Percentiles rank a stretch among this genome's conserved stretches.
Conservation (phyloP, 2,329 filamentous ascomycete genomes). For the Cladorrhinum sp. region DNA sequence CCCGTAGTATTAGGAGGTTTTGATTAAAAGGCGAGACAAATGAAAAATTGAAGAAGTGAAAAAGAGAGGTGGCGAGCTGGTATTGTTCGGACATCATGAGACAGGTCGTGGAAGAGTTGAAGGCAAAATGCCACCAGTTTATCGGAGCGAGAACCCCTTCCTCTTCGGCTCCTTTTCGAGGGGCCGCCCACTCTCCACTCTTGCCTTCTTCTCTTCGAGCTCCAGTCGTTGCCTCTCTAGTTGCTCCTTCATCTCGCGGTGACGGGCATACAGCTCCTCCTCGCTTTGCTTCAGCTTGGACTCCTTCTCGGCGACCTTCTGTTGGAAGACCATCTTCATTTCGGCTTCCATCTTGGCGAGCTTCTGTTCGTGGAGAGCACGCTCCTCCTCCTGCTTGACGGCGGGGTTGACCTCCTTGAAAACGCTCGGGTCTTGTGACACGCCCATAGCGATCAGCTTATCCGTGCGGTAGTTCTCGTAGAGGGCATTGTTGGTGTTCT, state of each 20-base stretch:
- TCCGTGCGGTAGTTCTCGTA: conserved; percentile 99
- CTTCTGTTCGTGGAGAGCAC: conserved; percentile 97
- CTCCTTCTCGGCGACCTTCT: conserved; percentile 99
- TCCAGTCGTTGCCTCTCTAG: conserved; percentile 91
- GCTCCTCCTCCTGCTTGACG: conserved; percentile 99
- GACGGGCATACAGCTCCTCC: conserved; percentile 95
- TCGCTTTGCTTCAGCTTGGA: conserved; percentile 99
- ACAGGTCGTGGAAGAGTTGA: conserved; percentile 41
- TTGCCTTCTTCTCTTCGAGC: conserved; percentile 96
- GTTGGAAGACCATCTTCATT: conserved; percentile 99
- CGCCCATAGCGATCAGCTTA: conserved; percentile 98
- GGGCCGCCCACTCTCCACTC: conserved; percentile 91
- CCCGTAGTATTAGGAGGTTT: conserved; percentile 42
- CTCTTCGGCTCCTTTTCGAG: conserved; percentile 97
- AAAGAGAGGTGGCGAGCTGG: conserved; percentile 55
- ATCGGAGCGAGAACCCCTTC: conserved; percentile 99
- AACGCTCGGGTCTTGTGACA: conserved; percentile 95
- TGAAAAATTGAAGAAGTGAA: conserved; percentile 42
- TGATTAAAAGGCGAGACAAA: conserved; percentile 44
- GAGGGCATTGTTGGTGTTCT: conserved; percentile 97
- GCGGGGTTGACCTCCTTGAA: conserved; percentile 99
- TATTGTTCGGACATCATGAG: conserved; percentile 59
- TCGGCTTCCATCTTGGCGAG: conserved; percentile 99
- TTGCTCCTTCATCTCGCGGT: conserved; percentile 99
- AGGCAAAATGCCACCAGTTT: conserved; percentile 41